These are phyloP conservation scores for Onygenales sp. DNA, from an alignment of 2,329 filamentous ascomycete species.

Conservation along the genomic window DNA sequence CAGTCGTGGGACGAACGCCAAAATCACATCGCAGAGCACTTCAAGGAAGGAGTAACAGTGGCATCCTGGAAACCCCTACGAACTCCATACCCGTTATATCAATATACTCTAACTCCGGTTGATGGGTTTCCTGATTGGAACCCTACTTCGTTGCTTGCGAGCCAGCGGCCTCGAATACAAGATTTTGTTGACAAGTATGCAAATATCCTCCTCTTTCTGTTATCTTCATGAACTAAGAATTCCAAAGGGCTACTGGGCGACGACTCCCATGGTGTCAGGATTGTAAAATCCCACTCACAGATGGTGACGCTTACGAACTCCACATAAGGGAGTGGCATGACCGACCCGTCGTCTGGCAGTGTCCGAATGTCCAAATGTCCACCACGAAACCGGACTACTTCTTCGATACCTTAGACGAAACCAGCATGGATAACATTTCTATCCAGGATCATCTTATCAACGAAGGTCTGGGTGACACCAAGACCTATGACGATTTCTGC, in stretches of 20 bases:
- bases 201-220: not conserved
- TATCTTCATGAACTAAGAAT: not conserved
- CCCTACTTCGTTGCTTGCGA: slow-evolving; percentile 1
- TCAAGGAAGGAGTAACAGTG: slow-evolving; percentile 8
- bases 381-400: slow-evolving; percentile 3
- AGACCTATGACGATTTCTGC: slow-evolving; percentile 7
- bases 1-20: slow-evolving; percentile 11
- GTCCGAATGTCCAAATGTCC: slow-evolving; percentile 5
- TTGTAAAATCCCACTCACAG: slow-evolving; percentile 4
- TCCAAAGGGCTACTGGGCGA: not conserved
- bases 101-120: slow-evolving; percentile 5
- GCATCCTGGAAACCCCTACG: slow-evolving; percentile 9
- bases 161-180: slow-evolving; percentile 5
- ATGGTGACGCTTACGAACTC: not conserved
- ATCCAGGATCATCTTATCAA: not conserved
- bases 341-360: slow-evolving; percentile 5
- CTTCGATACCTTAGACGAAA: slow-evolving; percentile 1
- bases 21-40: slow-evolving; percentile 10
- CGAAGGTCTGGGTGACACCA: not conserved
- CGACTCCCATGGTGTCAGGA: not conserved
- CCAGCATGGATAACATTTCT: not conserved
- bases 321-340: slow-evolving; percentile 8
- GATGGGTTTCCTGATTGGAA: slow-evolving; percentile 7
- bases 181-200: slow-evolving; percentile 5
- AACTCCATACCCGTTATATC: slow-evolving; percentile 7